These are phyloP conservation scores for Davidsoniella eucalypti DNA, from an alignment of 2,329 filamentous ascomycete species.

Conservation along the genomic window DNA sequence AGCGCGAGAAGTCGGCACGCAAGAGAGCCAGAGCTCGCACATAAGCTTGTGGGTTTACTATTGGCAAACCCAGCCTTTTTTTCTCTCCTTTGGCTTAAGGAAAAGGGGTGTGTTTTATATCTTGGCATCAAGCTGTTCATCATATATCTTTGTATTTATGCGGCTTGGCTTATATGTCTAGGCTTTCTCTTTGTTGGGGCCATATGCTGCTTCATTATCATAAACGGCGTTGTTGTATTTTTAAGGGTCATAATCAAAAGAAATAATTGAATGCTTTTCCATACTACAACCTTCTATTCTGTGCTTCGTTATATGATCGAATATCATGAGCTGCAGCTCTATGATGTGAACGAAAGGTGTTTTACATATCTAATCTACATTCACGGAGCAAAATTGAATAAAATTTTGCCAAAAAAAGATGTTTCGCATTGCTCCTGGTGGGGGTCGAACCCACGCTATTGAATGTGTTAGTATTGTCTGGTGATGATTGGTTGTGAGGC, in stretches of 20 bases:
- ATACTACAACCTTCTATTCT: no score
- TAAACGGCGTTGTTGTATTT: neutral
- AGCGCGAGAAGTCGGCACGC: slow-evolving; percentile 63
- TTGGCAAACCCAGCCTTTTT: no score
- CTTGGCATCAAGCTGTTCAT: no score
- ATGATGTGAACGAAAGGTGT: no score
- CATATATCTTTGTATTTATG: neutral
- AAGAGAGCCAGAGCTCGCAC: slow-evolving; percentile 40
- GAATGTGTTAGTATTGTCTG: slow-evolving; percentile 7
- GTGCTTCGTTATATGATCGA: no score
- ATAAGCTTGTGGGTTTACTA: neutral
- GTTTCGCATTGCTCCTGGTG: slow-evolving; percentile 13
- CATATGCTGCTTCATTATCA: neutral
- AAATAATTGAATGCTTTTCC: neutral
- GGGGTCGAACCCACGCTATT: slow-evolving; percentile 15
- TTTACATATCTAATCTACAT: no score
- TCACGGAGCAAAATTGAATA: no score
- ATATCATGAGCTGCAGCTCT: no score
- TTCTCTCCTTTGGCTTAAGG: no score
- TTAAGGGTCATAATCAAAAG: neutral
- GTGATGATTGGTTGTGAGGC: slow-evolving; percentile 7
- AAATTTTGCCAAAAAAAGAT: slow-evolving; percentile 9
- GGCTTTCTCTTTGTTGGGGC: neutral
- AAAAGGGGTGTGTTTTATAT: neutral
- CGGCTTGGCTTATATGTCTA: neutral